phyloP scores from a whole-genome alignment of 202 grass and related monocot genomes.

The Carex arenaria region DNA sequence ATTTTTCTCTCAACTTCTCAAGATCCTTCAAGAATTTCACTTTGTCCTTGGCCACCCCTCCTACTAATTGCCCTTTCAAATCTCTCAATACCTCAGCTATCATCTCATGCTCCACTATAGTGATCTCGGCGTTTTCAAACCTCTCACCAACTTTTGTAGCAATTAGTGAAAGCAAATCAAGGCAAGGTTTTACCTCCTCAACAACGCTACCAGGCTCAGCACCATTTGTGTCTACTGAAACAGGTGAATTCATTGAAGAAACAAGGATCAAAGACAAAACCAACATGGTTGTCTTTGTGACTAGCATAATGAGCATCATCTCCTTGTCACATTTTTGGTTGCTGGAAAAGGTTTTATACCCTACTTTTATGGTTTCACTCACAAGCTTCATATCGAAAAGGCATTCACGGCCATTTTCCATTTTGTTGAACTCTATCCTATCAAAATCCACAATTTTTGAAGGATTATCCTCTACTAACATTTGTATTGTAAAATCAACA shows the following conservation, averaged over 20 bases:
- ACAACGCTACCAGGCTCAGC: neutral
- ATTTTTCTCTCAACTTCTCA: conserved; percentile 56
- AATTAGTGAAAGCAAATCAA: conserved; percentile 43
- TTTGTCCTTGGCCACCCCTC: conserved; percentile 4
- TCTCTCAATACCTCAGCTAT: conserved; percentile 40
- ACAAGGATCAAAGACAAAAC: conserved; percentile 55
- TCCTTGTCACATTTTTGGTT: conserved; percentile 20
- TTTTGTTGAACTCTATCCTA: conserved; percentile 16
- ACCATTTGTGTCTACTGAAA: conserved; percentile 5
- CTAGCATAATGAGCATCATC: conserved; percentile 55
- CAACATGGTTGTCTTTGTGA: conserved; percentile 69
- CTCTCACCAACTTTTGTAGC: conserved; percentile 24
- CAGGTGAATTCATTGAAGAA: conserved; percentile 45
- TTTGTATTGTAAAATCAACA: conserved; percentile 47
- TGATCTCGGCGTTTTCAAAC: conserved; percentile 18
- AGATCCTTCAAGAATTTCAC: conserved; percentile 16
- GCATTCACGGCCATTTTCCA: neutral
- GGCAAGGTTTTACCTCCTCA: conserved; percentile 60
- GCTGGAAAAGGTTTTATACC: conserved; percentile 15
- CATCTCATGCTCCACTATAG: conserved; percentile 51
- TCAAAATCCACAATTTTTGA: conserved; percentile 4
- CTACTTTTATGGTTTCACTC: conserved; percentile 37
- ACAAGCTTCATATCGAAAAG: conserved; percentile 26
- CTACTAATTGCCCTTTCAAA: conserved; percentile 29
- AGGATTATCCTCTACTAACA: conserved; percentile 13